A percentile compares a stretch with the other conserved stretches of the same genome.
Conservation (phyloP, 306 rosid species). For the Lathyrus oleraceus region DNA sequence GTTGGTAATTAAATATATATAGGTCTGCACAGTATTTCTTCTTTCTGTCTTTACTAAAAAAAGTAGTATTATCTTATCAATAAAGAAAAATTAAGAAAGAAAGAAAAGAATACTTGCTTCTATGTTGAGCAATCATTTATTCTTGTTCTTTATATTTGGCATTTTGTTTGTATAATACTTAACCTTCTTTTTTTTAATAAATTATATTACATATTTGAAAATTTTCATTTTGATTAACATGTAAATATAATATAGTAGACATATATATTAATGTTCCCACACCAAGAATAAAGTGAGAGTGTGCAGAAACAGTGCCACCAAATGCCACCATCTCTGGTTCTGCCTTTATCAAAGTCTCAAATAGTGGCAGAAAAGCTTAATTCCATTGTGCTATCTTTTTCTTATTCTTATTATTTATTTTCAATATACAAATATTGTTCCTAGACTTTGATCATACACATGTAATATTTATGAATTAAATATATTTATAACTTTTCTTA, state of each 20-base stretch:
- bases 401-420: not conserved
- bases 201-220: not conserved
- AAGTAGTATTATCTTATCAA: constrained; percentile 32
- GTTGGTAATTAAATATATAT: constrained; percentile 33
- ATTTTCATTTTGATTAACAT: not conserved
- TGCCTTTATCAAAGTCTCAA: constrained; percentile 40
- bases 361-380: constrained; percentile 35
- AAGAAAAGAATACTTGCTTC: constrained; percentile 17
- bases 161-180: not conserved
- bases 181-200: not conserved
- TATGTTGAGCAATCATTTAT: constrained; percentile 26
- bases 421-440: not conserved
- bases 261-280: constrained; percentile 19
- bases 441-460: no score
- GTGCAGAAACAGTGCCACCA: constrained; percentile 29
- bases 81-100: constrained; percentile 31
- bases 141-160: constrained; percentile 28
- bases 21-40: constrained; percentile 22
- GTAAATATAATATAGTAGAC: not conserved
- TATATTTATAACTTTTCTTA: no score
- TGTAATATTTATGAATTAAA: no score
- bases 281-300: constrained; percentile 30
- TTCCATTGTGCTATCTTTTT: constrained; percentile 11
- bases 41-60: constrained; percentile 23
- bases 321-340: constrained; percentile 16